Conservation (phyloP, 1,284 basidiomycete genomes). For the Pyrrhoderma noxium region DNA sequence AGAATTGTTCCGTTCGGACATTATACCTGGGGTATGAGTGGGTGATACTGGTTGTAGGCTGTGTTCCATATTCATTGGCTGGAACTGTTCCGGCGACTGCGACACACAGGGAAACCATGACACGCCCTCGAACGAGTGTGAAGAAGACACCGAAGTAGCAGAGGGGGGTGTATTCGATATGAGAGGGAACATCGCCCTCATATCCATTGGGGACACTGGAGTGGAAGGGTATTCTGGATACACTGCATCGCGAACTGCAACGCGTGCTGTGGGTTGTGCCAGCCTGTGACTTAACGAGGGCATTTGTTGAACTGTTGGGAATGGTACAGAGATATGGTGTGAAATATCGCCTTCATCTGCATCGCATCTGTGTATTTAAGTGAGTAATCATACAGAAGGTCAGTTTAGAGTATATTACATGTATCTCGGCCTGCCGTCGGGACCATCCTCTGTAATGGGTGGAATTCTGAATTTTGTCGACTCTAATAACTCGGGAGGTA, state of each 20-base stretch:
- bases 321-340: conserved; percentile 6
- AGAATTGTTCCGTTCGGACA: too few relatives aligned
- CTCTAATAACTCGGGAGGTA: conserved; percentile 62
- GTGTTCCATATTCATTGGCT: too few relatives aligned
- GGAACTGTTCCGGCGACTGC: background rate
- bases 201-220: background rate
- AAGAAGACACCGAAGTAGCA: background rate
- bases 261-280: too few relatives aligned
- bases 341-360: conserved; percentile 14
- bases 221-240: background rate
- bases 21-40: too few relatives aligned
- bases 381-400: background rate
- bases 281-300: too few relatives aligned
- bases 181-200: background rate
- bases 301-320: conserved; percentile 1
- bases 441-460: conserved; percentile 57
- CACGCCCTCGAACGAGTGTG: conserved; percentile 1
- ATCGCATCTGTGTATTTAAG: conserved; percentile 9
- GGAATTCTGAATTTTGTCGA: conserved; percentile 68
- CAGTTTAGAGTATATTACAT: conserved; percentile 32
- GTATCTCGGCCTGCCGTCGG: conserved; percentile 49
- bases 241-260: background rate
- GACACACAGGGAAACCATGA: background rate
- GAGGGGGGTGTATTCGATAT: background rate
- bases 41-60: too few relatives aligned